Percentiles rank a stretch among this genome's conserved stretches.
Evolutionary conservation across 116 monocot genomes (phyloP).

Genomic region (Dioscorea cayenensis): DNA sequence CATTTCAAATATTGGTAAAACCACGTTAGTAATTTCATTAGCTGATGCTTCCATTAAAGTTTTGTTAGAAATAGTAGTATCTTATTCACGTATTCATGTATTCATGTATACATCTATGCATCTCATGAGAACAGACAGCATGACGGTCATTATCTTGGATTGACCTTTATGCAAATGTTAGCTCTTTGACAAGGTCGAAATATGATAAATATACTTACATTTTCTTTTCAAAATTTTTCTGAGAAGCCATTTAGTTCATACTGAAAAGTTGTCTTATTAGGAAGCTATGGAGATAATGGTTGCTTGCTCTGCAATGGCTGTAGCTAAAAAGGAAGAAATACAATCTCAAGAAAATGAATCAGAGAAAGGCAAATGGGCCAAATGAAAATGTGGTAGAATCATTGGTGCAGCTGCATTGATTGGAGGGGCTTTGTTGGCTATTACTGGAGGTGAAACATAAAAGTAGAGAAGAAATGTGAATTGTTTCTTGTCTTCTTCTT

Average conservation of each 20-base stretch:
- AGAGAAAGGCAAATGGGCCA: slow-evolving; percentile 59
- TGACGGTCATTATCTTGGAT: no score
- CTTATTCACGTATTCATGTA: no score
- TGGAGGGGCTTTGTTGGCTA: slow-evolving; percentile 85
- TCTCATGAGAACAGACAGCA: no score
- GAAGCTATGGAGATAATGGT: slow-evolving; percentile 99
- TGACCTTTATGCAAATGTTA: no score
- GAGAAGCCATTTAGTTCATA: neutral
- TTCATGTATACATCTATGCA: no score
- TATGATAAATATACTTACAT: no score
- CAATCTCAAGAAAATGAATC: slow-evolving; percentile 41
- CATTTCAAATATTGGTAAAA: no score
- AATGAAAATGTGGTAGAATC: slow-evolving; percentile 92
- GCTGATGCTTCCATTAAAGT: no score
- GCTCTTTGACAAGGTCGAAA: no score
- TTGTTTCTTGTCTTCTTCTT: neutral
- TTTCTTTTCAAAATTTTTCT: neutral
- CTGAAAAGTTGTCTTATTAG: slow-evolving; percentile 25
- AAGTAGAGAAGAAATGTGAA: neutral
- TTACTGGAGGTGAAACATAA: slow-evolving; percentile 73
- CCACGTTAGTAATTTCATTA: no score
- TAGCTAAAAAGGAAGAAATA: slow-evolving; percentile 50
- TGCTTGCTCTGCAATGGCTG: slow-evolving; percentile 95
- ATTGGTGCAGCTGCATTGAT: slow-evolving; percentile 98
- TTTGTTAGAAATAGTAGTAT: no score